Conservation (phyloP, 1,284 basidiomycete species). For the Hortiboletus rubellus region DNA sequence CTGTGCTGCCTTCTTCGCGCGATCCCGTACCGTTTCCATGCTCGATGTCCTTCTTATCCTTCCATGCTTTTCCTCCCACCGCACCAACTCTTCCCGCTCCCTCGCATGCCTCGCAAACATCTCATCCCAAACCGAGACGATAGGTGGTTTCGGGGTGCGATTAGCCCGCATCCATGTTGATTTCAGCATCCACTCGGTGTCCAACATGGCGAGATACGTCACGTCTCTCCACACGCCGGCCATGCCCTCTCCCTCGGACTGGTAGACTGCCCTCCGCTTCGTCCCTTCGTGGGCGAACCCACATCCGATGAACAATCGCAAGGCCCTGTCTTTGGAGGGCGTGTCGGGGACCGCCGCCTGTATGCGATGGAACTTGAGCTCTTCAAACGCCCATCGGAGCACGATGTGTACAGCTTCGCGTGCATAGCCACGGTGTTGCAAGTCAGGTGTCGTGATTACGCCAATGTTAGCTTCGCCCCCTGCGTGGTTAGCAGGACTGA, state of each 20-base stretch:
- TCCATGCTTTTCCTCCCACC: constrained; percentile 45
- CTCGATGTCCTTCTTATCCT: constrained; percentile 30
- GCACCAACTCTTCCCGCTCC: constrained; percentile 57
- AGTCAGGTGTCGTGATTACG: constrained; percentile 41
- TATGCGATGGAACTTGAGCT: constrained; percentile 53
- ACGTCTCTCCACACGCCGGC: constrained; percentile 52
- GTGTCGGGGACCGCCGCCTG: constrained; percentile 51
- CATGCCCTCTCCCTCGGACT: constrained; percentile 38
- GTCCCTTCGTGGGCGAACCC: constrained; percentile 63
- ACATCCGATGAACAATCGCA: constrained; percentile 46
- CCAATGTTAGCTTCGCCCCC: constrained; percentile 53
- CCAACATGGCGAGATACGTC: constrained; percentile 57
- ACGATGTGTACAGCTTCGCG: constrained; percentile 45
- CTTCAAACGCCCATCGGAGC: constrained; percentile 49
- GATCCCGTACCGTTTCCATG: constrained; percentile 35
- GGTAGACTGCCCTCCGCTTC: constrained; percentile 51
- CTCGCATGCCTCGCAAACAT: constrained; percentile 56
- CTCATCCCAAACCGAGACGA: constrained; percentile 59
- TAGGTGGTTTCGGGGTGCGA: constrained; percentile 18
- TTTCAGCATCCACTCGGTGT: constrained; percentile 58
- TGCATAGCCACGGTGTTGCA: constrained; percentile 45
- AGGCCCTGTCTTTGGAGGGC: constrained; percentile 39
- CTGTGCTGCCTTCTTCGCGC: not conserved
- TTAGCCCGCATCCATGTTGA: constrained; percentile 3
- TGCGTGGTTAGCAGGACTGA: constrained; percentile 26